Percentiles rank a stretch among this genome's conserved stretches.
Conservation (phyloP, 495 filamentous ascomycete genomes). For the Penicillium waksmanii region DNA sequence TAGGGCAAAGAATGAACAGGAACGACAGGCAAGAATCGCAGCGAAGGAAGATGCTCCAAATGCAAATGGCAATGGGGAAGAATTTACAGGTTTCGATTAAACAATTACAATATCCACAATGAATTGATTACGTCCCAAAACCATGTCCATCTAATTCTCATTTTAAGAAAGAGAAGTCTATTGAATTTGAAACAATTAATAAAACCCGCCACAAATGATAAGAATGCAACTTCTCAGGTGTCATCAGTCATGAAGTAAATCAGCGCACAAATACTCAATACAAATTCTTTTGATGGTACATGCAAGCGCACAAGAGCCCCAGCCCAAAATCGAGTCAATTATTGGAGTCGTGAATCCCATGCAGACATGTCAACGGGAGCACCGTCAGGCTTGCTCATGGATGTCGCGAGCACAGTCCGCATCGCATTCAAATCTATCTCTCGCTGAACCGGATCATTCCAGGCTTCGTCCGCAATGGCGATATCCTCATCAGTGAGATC, state of each 20-base stretch:
- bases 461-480: neutral
- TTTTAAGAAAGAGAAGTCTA: neutral
- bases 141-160: neutral
- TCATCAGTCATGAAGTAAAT: conserved; percentile 3
- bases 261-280: neutral
- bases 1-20: conserved; percentile 57
- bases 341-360: neutral
- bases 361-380: neutral
- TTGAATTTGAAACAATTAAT: neutral
- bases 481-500: neutral
- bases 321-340: neutral
- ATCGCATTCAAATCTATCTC: neutral
- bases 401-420: neutral
- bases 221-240: neutral
- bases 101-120: neutral
- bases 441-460: neutral
- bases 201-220: neutral
- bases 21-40: conserved; percentile 28
- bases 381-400: neutral
- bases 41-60: conserved; percentile 20
- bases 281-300: neutral
- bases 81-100: conserved; percentile 52
- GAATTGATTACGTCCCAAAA: neutral
- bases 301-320: neutral
- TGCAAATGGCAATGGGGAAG: conserved; percentile 32